These are phyloP conservation scores for Thraustochytrium striatum DNA, from an alignment of 352 stramenopile genomes.

Conservation along the genomic window DNA sequence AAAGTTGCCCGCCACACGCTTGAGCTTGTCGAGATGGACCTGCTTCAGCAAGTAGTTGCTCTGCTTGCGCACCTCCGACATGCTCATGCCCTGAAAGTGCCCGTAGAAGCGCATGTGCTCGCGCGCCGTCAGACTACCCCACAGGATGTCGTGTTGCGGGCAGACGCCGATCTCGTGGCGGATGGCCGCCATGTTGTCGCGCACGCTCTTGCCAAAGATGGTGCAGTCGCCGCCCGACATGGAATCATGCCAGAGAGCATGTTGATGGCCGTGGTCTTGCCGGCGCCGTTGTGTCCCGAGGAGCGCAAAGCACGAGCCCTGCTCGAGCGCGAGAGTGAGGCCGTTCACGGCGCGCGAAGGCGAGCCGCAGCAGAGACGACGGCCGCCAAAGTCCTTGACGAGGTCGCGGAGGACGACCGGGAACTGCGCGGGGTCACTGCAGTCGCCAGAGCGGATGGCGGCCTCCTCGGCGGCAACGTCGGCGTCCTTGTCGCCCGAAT, in stretches of 20 bases:
- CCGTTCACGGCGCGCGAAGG: not conserved
- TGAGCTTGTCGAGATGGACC: conserved; percentile 65
- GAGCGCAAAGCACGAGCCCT: not conserved
- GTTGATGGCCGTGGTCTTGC: conserved; percentile 83
- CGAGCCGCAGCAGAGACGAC: not conserved
- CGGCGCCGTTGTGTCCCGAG: conserved; percentile 76
- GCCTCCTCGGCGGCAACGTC: not conserved
- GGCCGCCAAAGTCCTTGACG: not conserved
- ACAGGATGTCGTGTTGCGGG: conserved; percentile 67
- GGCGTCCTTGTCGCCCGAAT: not conserved
- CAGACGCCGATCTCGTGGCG: conserved; percentile 72
- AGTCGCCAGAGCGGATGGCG: not conserved
- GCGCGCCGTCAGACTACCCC: conserved; percentile 57
- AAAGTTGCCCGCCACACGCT: conserved; percentile 60
- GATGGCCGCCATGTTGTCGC: conserved; percentile 73
- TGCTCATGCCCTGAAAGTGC: conserved; percentile 58
- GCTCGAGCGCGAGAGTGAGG: not conserved
- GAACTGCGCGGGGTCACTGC: not conserved
- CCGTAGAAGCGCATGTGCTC: conserved; percentile 66
- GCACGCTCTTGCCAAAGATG: not conserved
- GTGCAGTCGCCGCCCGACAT: not conserved
- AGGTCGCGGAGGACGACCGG: not conserved
- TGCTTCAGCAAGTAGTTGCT: conserved; percentile 58
- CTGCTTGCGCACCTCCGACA: not conserved
- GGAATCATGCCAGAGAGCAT: conserved; percentile 72